Percentiles rank a stretch among this genome's conserved stretches.
phyloP scores from a whole-genome alignment of 1,284 basidiomycete species.

The Mycena sp. region DNA sequence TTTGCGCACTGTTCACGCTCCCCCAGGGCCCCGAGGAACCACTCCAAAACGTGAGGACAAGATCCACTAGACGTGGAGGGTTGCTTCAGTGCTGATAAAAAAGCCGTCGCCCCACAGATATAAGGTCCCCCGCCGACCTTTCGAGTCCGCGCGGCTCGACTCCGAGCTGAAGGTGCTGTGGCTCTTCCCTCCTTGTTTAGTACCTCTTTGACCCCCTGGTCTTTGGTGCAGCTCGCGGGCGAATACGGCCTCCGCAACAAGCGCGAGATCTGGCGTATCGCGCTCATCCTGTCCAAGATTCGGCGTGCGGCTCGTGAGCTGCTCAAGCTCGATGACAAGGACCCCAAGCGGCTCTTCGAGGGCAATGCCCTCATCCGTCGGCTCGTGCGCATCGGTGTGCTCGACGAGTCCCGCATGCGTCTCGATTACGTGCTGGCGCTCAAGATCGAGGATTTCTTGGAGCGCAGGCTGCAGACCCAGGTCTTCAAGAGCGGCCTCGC shows the following conservation, averaged over 20 bases:
- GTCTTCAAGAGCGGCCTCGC: constrained; percentile 99
- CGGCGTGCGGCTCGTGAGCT: constrained; percentile 99
- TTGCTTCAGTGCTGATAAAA: constrained; percentile 60
- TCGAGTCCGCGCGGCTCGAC: constrained; percentile 98
- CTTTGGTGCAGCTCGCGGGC: constrained; percentile 98
- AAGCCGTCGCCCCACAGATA: constrained; percentile 74
- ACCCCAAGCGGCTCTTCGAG: constrained; percentile 99
- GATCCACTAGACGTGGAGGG: constrained; percentile 74
- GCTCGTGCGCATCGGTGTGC: constrained; percentile 99
- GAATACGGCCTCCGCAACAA: constrained; percentile 99
- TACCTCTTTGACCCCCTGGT: too few relatives aligned
- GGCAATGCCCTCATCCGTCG: constrained; percentile 99
- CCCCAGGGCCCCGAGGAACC: constrained; percentile 85
- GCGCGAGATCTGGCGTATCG: constrained; percentile 99
- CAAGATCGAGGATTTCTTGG: constrained; percentile 99
- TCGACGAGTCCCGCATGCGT: constrained; percentile 99
- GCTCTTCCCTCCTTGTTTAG: constrained; percentile 27
- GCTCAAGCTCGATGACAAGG: constrained; percentile 99
- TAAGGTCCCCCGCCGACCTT: constrained; percentile 98
- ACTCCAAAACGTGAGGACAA: constrained; percentile 90
- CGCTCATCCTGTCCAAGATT: constrained; percentile 98
- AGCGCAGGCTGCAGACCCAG: constrained; percentile 98
- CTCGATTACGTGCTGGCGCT: constrained; percentile 99
- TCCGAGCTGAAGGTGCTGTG: constrained; percentile 97
- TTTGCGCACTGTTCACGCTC: constrained; percentile 38